Evolutionary conservation across 2,329 filamentous ascomycete species (phyloP).

Genomic region (Helotiales sp.): DNA sequence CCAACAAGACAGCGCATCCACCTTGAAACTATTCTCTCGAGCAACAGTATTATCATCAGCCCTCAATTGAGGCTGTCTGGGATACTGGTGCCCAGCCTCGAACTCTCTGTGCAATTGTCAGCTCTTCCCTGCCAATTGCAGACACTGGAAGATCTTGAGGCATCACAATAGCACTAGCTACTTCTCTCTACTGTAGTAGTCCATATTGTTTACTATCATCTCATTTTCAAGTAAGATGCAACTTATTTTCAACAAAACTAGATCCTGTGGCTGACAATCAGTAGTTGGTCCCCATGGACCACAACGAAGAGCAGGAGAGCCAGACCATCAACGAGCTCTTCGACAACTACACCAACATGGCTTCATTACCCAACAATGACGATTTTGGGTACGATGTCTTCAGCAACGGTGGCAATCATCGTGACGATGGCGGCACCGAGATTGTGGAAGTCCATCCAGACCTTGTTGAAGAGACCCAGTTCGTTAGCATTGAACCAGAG

Average conservation of each 20-base stretch:
- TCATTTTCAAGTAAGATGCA: neutral
- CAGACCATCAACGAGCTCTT: constrained; percentile 3
- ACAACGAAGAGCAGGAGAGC: constrained; percentile 13
- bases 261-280: neutral
- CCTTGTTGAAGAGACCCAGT: constrained; percentile 26
- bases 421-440: neutral
- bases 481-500: constrained; percentile 21
- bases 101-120: neutral
- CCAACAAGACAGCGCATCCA: neutral
- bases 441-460: constrained; percentile 6
- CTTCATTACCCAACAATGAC: neutral
- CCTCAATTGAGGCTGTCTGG: neutral
- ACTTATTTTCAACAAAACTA: neutral
- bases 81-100: neutral
- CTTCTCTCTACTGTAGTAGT: neutral
- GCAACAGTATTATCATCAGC: neutral
- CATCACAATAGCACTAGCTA: neutral
- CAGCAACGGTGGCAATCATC: neutral
- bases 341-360: neutral
- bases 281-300: neutral
- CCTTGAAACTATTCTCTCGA: neutral
- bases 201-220: neutral
- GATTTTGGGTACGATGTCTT: neutral
- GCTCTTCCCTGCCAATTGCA: neutral
- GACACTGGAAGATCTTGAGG: neutral